Base-by-base conservation (phyloP, 345 rosid genomes). In the Mangifera indica region DNA sequence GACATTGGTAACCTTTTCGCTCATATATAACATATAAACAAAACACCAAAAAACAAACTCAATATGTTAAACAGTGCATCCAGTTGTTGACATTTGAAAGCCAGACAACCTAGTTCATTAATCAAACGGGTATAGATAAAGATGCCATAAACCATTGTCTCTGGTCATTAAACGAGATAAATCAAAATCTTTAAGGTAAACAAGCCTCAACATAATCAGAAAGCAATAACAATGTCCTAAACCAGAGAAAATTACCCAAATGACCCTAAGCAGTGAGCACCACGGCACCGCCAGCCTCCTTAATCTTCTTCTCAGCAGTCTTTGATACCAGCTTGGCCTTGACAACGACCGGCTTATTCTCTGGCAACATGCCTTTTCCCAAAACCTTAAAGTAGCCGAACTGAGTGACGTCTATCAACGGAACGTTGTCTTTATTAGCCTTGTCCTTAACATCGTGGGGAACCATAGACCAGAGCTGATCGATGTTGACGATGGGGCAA, bases 401-500 rank as follows among this genome's bases (percentile, higher is more conserved):
- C 74, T 91, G 92, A 4, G 93, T 82, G 6, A 91, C 92, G 34
- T 91, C 97, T 62, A 91, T 70, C 84, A 91, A 6, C 0, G 97
- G 93, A 1, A 74, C 92, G 61, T 77, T 78, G 51, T 86, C 93
- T 77, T 91, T 89, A 53, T 71, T 76, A 13, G 97, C 83, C 72
- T 86, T 91, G 17, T 73, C 85, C 60, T 89, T 86, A 58, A 81
- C 87, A 0, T 91, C 97, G 55, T 82, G 76, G 0, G 97, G 95
- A 1, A 91, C 85, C 63, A 91, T 72, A 1, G 95, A 86, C 97
- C 95, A 89, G 3, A 91, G 85, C 85, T 83, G 89, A 78, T 91
- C 97, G 69, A 91, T 76, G 87, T 91, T 91, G 40, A 87, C 93
- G 83, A 86, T 87, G 18, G 97, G 97, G 77, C 93, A 87, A 78